A percentile compares a stretch with the other conserved stretches of the same genome.
These are phyloP conservation scores for Xylaria polymorpha DNA, from an alignment of 2,329 filamentous ascomycete genomes.

Conservation along the genomic window DNA sequence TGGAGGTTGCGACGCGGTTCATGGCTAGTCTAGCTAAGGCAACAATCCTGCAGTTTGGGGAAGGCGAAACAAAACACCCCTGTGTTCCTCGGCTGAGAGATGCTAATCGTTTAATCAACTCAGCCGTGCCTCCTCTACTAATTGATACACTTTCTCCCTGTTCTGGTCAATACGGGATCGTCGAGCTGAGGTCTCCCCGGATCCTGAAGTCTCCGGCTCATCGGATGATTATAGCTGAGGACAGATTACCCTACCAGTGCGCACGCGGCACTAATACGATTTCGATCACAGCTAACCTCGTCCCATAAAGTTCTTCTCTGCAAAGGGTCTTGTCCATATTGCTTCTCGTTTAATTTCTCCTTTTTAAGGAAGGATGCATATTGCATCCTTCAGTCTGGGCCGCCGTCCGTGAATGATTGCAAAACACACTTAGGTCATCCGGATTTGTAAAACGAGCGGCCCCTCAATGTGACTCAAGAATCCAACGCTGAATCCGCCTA, in stretches of 20 bases:
- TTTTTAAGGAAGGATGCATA: conserved; percentile 15
- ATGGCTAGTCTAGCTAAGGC: too few species aligned
- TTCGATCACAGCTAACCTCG: conserved; percentile 22
- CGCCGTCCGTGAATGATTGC: neutral
- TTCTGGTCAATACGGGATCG: neutral
- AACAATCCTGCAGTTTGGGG: too few species aligned
- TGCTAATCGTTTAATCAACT: neutral
- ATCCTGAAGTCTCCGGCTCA: conserved; percentile 12
- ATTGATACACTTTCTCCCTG: neutral
- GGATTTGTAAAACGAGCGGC: conserved; percentile 1
- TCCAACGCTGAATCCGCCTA: neutral
- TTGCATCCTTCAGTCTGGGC: conserved; percentile 5
- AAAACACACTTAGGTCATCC: neutral
- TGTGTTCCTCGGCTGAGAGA: neutral
- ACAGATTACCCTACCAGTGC: conserved; percentile 5
- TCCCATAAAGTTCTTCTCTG: neutral
- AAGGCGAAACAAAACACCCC: too few species aligned
- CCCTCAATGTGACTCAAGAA: conserved; percentile 20
- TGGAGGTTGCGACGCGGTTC: too few species aligned
- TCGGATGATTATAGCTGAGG: conserved; percentile 2
- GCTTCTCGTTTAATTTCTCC: conserved; percentile 18
- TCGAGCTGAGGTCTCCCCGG: neutral
- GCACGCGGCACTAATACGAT: conserved; percentile 17
- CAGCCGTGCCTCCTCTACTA: neutral
- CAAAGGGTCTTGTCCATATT: neutral